These are phyloP conservation scores for Vigna radiata DNA, from an alignment of 306 rosid species.

Conservation along the genomic window DNA sequence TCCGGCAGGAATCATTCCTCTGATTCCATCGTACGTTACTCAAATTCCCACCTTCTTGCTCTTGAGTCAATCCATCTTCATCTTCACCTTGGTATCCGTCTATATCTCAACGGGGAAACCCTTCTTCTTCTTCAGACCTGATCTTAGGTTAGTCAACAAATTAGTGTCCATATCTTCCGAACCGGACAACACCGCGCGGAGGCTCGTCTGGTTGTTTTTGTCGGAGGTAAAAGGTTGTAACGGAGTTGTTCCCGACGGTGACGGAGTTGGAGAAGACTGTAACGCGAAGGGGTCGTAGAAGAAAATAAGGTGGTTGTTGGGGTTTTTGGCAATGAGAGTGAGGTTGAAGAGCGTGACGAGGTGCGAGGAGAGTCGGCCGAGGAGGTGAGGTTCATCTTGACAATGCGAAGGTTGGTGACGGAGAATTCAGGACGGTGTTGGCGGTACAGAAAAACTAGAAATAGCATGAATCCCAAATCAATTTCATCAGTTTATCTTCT, in stretches of 20 bases:
- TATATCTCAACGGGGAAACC: conserved; percentile 73
- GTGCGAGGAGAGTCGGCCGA: conserved; percentile 74
- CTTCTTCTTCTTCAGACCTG: conserved; percentile 71
- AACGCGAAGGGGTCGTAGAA: conserved; percentile 70
- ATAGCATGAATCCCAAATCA: no score
- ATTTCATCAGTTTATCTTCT: no score
- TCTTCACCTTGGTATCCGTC: conserved; percentile 83
- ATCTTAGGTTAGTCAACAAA: conserved; percentile 64
- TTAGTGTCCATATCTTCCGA: conserved; percentile 75
- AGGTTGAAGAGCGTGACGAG: conserved; percentile 74
- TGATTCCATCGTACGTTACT: conserved; percentile 73
- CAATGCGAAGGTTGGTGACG: conserved; percentile 78
- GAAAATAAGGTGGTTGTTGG: conserved; percentile 81
- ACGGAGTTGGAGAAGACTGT: conserved; percentile 54
- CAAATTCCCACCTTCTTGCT: conserved; percentile 84
- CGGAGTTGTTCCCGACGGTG: conserved; percentile 73
- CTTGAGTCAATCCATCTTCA: conserved; percentile 74
- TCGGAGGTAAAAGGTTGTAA: conserved; percentile 66
- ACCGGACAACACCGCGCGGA: conserved; percentile 57
- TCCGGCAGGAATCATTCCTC: conserved; percentile 67
- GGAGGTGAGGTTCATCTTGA: conserved; percentile 76
- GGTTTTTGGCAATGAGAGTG: conserved; percentile 74
- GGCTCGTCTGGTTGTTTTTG: conserved; percentile 73
- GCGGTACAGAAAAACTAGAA: conserved; percentile 56
- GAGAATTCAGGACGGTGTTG: conserved; percentile 94